Evolutionary conservation across 306 rosid species (phyloP).

Genomic region (Malus sieversii): DNA sequence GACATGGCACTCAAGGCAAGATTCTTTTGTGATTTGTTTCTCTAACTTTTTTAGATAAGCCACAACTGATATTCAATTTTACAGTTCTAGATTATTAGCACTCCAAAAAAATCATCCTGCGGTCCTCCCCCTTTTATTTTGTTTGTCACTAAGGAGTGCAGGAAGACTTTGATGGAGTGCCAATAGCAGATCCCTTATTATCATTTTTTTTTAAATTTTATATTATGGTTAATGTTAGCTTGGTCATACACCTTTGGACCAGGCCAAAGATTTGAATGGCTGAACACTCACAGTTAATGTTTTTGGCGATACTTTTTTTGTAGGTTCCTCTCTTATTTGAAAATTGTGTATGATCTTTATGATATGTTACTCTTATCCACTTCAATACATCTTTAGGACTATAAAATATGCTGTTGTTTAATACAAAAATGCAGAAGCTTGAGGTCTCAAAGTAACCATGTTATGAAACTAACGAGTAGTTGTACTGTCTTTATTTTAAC

Average conservation of each 20-base stretch:
- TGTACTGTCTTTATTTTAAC: neutral
- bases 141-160: too few species aligned
- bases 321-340: neutral
- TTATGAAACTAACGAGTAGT: neutral
- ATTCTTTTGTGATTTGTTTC: constrained; percentile 8
- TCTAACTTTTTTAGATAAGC: neutral
- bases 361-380: neutral
- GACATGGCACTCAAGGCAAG: constrained; percentile 96
- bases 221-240: neutral
- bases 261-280: neutral
- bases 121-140: neutral
- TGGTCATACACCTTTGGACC: neutral
- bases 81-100: neutral
- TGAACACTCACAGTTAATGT: neutral
- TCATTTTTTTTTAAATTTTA: neutral
- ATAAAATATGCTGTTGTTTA: neutral
- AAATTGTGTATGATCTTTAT: neutral
- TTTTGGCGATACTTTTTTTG: neutral
- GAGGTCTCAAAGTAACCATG: neutral
- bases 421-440: neutral
- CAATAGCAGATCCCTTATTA: neutral
- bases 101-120: neutral
- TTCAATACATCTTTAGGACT: neutral
- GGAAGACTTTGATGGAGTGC: neutral
- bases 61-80: neutral